Conservation (phyloP, 2,329 filamentous ascomycete genomes). For the Dactylellina haptotyla region DNA sequence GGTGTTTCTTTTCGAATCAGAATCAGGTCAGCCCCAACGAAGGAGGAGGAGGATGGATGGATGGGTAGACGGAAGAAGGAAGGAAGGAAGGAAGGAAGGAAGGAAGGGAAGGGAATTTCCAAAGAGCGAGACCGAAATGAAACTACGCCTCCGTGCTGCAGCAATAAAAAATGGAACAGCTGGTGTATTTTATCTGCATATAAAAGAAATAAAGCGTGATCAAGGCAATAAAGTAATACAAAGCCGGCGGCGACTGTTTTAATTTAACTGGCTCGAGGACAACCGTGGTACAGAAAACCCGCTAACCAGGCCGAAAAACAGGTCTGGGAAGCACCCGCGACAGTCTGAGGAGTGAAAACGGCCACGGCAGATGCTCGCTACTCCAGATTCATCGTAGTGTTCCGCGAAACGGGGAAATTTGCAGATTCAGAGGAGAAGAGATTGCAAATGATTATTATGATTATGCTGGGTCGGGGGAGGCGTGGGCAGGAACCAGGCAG, state of each 20-base stretch:
- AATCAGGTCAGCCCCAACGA: conserved; percentile 7
- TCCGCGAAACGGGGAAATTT: conserved; percentile 38
- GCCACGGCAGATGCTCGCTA: conserved; percentile 36
- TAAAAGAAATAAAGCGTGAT: conserved; percentile 8
- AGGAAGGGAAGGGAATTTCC: background rate
- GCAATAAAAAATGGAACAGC: no score
- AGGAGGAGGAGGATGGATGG: background rate
- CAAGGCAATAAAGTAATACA: no score
- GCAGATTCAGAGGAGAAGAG: background rate
- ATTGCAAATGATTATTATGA: background rate
- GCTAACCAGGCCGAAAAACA: conserved; percentile 34
- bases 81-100: background rate
- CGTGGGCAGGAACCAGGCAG: background rate
- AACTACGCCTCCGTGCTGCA: no score
- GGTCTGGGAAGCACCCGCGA: conserved; percentile 23
- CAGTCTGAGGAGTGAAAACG: conserved; percentile 39
- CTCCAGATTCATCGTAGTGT: conserved; percentile 45
- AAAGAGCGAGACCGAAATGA: no score
- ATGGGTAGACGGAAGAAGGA: background rate
- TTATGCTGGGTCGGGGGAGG: no score
- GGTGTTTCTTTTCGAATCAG: background rate
- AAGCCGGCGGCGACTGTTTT: background rate
- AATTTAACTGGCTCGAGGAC: conserved; percentile 29
- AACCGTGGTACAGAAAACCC: conserved; percentile 49
- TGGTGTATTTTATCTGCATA: conserved; percentile 3